phyloP scores from a whole-genome alignment of 331 rosid genomes.

The Quercus tomentella region DNA sequence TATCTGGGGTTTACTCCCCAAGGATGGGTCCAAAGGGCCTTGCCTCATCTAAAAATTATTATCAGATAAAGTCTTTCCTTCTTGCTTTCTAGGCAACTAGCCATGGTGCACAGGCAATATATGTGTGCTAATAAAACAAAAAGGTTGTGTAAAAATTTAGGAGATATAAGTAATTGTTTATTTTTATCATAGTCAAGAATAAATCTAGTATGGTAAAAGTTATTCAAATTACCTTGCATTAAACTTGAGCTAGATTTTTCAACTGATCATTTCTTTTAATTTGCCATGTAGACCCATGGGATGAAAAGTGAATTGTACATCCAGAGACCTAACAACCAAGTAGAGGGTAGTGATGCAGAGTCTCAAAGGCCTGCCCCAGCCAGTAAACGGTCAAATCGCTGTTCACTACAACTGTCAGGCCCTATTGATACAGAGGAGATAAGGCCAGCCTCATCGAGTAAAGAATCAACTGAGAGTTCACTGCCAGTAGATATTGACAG shows the following conservation, averaged over 20 bases:
- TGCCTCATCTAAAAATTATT: slow-evolving; percentile 18
- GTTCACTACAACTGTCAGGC: slow-evolving; percentile 19
- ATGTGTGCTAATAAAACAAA: no score
- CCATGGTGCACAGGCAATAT: background rate
- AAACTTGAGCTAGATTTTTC: background rate
- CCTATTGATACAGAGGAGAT: slow-evolving; percentile 39
- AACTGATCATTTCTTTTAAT: slow-evolving; percentile 6
- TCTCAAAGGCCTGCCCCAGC: background rate
- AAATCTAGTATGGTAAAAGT: background rate
- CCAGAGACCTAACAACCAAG: background rate
- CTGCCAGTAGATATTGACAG: slow-evolving; percentile 39
- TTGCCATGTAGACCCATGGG: slow-evolving; percentile 4
- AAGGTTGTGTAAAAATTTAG: background rate
- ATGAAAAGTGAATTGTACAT: slow-evolving; percentile 24
- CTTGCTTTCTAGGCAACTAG: background rate
- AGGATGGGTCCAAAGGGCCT: no score
- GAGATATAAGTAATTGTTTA: background rate
- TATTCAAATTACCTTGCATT: background rate
- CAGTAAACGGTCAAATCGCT: background rate
- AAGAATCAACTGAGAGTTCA: slow-evolving; percentile 27
- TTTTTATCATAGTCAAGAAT: background rate
- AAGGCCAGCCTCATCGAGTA: slow-evolving; percentile 42
- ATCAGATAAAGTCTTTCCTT: slow-evolving; percentile 47
- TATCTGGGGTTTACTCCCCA: no score
- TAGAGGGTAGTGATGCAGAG: background rate